Evolutionary conservation across 176 grass and related monocot species (phyloP).

Genomic region (Oryza nivara): DNA sequence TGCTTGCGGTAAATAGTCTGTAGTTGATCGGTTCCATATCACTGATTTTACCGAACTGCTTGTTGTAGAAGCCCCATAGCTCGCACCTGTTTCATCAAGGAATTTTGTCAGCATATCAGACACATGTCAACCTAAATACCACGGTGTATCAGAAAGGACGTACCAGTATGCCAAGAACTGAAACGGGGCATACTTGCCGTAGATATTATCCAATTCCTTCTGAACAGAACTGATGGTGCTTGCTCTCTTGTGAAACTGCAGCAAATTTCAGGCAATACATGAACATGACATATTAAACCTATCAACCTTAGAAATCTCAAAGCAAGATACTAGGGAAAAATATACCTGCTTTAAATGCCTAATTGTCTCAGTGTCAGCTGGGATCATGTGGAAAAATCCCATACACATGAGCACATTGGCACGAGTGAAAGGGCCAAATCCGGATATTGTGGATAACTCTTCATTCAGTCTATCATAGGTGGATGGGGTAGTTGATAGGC

Average conservation of each 20-base stretch:
- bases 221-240: constrained; percentile 48
- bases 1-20: constrained; percentile 59
- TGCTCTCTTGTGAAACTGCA: constrained; percentile 65
- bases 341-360: constrained; percentile 73
- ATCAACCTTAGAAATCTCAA: constrained; percentile 8
- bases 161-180: constrained; percentile 96
- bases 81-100: constrained; percentile 59
- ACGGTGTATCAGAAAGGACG: constrained; percentile 19
- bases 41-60: constrained; percentile 66
- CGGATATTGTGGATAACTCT: constrained; percentile 52
- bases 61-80: constrained; percentile 70
- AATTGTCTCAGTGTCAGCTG: constrained; percentile 74
- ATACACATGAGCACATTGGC: constrained; percentile 86
- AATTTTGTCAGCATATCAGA: not conserved
- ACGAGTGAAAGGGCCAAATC: constrained; percentile 86
- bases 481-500: constrained; percentile 31
- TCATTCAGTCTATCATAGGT: constrained; percentile 51
- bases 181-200: constrained; percentile 68
- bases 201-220: constrained; percentile 57
- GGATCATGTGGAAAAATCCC: constrained; percentile 75
- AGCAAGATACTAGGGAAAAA: not conserved
- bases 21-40: constrained; percentile 67
- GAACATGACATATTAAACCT: not conserved
- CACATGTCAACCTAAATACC: not conserved
- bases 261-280: constrained; percentile 17